Conservation (phyloP, 805 yeast genomes). For the Saturnispora saitoi region DNA sequence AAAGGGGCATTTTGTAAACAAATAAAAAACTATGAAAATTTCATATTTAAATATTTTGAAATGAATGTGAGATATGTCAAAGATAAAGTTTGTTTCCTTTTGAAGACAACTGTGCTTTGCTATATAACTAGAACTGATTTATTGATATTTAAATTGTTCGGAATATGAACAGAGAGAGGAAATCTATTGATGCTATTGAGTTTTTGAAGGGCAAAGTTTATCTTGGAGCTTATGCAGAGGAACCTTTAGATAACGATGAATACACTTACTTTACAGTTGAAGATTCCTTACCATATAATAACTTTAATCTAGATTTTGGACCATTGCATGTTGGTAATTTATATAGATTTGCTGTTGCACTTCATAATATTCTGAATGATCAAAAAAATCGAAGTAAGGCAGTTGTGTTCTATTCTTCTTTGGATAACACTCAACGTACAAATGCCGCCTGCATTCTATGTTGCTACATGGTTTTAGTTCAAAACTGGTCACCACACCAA, state of each 20-base stretch:
- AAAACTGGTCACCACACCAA: conserved; percentile 97
- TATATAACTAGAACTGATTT: background rate
- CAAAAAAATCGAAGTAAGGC: conserved; percentile 78
- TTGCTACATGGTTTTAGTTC: conserved; percentile 91
- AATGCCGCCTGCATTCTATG: conserved; percentile 92
- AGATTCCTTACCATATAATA: conserved; percentile 82
- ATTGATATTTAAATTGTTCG: background rate
- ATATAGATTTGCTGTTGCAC: conserved; percentile 88
- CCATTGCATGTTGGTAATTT: conserved; percentile 90
- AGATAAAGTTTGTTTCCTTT: background rate
- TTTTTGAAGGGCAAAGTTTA: conserved; percentile 59
- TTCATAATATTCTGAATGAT: conserved; percentile 86
- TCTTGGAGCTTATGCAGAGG: conserved; percentile 77
- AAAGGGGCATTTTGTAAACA: conserved; percentile 7
- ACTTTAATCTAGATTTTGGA: conserved; percentile 96
- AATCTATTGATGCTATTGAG: conserved; percentile 28
- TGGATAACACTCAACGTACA: conserved; percentile 73
- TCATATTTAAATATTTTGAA: background rate
- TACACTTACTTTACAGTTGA: conserved; percentile 86
- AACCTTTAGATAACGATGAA: conserved; percentile 69
- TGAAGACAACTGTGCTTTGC: background rate
- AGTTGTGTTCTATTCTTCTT: conserved; percentile 80
- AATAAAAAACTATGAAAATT: background rate
- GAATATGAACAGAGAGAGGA: background rate
- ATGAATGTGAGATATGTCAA: background rate